A percentile compares a stretch with the other conserved stretches of the same genome.
These are phyloP conservation scores for Ceratocystis harringtonii DNA, from an alignment of 2,329 filamentous ascomycete species.

Conservation along the genomic window DNA sequence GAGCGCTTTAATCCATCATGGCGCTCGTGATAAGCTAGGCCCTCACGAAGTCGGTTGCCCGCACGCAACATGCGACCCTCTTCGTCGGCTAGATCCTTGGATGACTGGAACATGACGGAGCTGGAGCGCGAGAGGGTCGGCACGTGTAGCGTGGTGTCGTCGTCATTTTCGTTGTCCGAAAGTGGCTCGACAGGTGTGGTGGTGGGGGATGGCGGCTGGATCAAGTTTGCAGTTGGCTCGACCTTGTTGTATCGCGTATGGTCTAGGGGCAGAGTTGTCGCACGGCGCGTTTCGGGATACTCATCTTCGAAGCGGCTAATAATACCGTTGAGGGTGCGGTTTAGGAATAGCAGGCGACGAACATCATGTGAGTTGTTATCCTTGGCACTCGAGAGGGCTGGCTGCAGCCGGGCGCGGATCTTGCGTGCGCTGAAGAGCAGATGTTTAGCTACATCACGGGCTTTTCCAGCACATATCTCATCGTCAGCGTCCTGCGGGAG, in stretches of 20 bases:
- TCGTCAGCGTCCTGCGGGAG: neutral
- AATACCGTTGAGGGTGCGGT: slow-evolving; percentile 75
- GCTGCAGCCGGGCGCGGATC: slow-evolving; percentile 69
- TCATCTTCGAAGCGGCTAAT: slow-evolving; percentile 94
- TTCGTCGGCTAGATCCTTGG: slow-evolving; percentile 39
- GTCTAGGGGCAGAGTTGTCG: neutral
- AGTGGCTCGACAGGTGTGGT: slow-evolving; percentile 25
- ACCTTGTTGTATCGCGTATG: slow-evolving; percentile 9
- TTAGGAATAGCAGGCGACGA: slow-evolving; percentile 72
- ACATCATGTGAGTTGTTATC: slow-evolving; percentile 58
- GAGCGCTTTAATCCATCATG: slow-evolving; percentile 34
- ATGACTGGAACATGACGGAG: slow-evolving; percentile 36
- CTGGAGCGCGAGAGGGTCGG: slow-evolving; percentile 35
- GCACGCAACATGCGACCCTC: slow-evolving; percentile 41
- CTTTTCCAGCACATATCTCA: slow-evolving; percentile 38
- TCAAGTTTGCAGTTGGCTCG: slow-evolving; percentile 12
- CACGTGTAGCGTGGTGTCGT: slow-evolving; percentile 33
- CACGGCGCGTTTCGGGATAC: slow-evolving; percentile 61
- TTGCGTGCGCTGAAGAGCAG: slow-evolving; percentile 75
- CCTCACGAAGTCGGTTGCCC: slow-evolving; percentile 41
- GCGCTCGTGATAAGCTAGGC: slow-evolving; percentile 38
- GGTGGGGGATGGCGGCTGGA: slow-evolving; percentile 21
- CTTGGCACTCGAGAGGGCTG: slow-evolving; percentile 61
- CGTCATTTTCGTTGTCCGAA: slow-evolving; percentile 30
- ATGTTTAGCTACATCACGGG: slow-evolving; percentile 87